Base-by-base conservation (phyloP, 1,139 yeast species). In the Candida anutae region DNA sequence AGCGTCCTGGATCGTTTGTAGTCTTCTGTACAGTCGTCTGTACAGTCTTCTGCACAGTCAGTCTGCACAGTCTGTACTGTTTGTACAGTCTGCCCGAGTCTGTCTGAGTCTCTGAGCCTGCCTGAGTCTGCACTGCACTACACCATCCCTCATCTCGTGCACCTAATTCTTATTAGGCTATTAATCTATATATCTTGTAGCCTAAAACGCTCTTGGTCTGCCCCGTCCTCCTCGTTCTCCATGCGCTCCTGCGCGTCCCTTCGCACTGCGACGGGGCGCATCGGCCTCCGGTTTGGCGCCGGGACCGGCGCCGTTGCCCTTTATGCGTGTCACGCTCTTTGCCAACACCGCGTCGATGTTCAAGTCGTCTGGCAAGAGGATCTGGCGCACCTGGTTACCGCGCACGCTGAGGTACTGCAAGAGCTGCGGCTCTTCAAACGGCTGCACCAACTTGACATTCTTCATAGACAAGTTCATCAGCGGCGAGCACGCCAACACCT, bases 381-480 rank as follows among this genome's bases (percentile, higher is more conserved):
- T 79, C 53, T 83, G 81, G 39, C 98, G 72, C 22, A 90, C 80
- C 38, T 84, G 93, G 54, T 79, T 90, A 1, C 98, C 98, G 43
- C 98, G 69, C 19, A 90, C 71, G 42, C 83, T 87, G 47, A 90
- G 79, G 48, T 72, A 84, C 42, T 84, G 94, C 39, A 88, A 61
- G 9, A 71, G 53, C 28, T 77, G 71, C 2, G 95, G 85, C 31
- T 80, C 88, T 35, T 84, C 74, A 46, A 77, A 74, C 36, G 69
- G 76, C 35, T 75, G 71, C 16, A 81, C 75, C 74, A 80, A 74
- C 47, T 80, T 83, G 32, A 85, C 93, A 40, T 81, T 83, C 42
- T 83, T 79, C 40, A 90, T 56, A 5, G 88, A 77, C 24, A 93
- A 77, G 56, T 90, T 90, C 98, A 90, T 90, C 41, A 83, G 74